These are phyloP conservation scores for Cocos nucifera DNA, from an alignment of 176 grass and related monocot genomes.

Conservation along the genomic window DNA sequence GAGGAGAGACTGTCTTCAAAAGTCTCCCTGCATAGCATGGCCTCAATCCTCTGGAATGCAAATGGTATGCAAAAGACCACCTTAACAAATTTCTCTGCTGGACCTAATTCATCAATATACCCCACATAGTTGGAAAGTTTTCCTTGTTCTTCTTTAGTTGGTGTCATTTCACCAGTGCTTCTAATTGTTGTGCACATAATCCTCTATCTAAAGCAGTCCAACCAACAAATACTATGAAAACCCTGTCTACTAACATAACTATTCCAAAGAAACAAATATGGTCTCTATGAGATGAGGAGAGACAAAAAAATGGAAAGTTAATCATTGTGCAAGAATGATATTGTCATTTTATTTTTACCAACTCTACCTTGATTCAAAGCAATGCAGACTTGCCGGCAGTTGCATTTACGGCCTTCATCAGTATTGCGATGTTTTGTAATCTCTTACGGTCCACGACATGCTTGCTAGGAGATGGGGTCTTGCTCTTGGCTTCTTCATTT, in stretches of 20 bases:
- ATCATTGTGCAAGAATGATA: too few species aligned
- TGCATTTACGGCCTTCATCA: constrained; percentile 77
- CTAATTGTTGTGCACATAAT: constrained; percentile 67
- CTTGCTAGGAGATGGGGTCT: constrained; percentile 66
- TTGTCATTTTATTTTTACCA: too few species aligned
- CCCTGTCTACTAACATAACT: too few species aligned
- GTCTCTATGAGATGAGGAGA: too few species aligned
- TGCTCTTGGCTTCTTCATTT: constrained; percentile 59
- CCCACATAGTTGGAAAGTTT: constrained; percentile 49
- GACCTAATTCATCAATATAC: constrained; percentile 41
- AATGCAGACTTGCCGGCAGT: constrained; percentile 43
- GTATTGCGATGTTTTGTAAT: constrained; percentile 83
- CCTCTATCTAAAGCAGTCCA: constrained; percentile 44
- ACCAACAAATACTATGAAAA: background rate
- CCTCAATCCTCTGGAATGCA: constrained; percentile 65
- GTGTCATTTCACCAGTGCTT: constrained; percentile 84
- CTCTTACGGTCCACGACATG: constrained; percentile 75
- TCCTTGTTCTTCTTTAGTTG: constrained; percentile 70
- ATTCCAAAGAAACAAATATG: too few species aligned
- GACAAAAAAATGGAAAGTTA: too few species aligned
- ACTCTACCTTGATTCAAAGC: constrained; percentile 44
- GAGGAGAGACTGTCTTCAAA: constrained; percentile 72
- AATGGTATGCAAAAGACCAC: constrained; percentile 42
- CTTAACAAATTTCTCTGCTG: constrained; percentile 71
- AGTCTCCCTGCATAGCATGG: constrained; percentile 75